Evolutionary conservation across 495 filamentous ascomycete genomes (phyloP), one percentile per base, ranked within the genome.

Genomic region (Aspergillus kassunensis): DNA sequence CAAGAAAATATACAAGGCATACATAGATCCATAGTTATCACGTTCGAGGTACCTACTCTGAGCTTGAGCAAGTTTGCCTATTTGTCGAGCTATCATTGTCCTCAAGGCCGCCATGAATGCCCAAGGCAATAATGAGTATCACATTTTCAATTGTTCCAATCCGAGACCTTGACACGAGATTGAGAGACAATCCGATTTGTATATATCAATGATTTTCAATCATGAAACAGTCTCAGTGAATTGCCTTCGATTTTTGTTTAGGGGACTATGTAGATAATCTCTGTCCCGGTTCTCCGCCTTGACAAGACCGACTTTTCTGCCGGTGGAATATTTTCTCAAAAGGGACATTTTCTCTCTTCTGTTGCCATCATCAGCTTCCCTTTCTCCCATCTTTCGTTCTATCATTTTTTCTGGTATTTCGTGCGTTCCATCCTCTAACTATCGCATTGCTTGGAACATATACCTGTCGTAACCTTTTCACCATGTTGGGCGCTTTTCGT

Each of bases 401-500:
- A n/a, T n/a, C n/a, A n/a, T n/a, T n/a, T 53, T 40, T 45, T 31
- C 34, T 31, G 24, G 44, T 37, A 20, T 45, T 40, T 27, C 37
- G 34, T 30, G 9, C 15, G 15, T 25, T 6, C 24, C 15, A 12
- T 23, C 9, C 0, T 24, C 19, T 7, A 6, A 40, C 5, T 9
- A 21, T 12, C 35, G 18, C 9, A n/a, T 6, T 6, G 24, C 7
- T 16, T 5, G 30, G 6, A 11, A 18, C 15, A 29, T 55, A 39
- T 39, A 34, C 40, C 34, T 27, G n/a, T 31, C 37, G 48, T 6
- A 24, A 42, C 31, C 43, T 37, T 23, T 30, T 37, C 56, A 68
- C 55, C 44, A 76, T 76, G 73, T 57, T 74, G 58, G 60, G 63
- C 57, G 70, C 67, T 58, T 55, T 74, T 61, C 73, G 71, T 59